Conservation (phyloP, 179 eudicot genomes). For the Carnegiea gigantea region DNA sequence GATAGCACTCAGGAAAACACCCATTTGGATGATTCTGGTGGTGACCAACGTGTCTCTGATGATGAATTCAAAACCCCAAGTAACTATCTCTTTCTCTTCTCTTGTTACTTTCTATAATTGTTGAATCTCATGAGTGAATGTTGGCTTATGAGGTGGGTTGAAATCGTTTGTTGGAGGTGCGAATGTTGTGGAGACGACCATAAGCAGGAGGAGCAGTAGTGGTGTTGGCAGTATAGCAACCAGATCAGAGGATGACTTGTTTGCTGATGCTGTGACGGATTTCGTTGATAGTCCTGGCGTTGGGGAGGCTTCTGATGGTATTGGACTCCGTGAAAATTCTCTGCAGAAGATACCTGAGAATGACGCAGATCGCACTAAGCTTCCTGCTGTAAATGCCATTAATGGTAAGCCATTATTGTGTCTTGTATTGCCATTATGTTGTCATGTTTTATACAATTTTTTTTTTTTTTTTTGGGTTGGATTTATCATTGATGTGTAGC, state of each 20-base stretch:
- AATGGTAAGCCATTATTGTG: conserved; percentile 39
- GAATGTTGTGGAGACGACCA: conserved; percentile 38
- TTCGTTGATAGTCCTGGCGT: conserved; percentile 36
- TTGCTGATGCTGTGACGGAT: conserved; percentile 67
- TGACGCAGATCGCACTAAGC: conserved; percentile 18
- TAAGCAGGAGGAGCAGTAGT: conserved; percentile 43
- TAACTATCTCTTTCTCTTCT: conserved; percentile 28
- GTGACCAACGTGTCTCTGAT: conserved; percentile 41
- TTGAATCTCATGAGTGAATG: not conserved
- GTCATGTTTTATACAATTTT: not conserved
- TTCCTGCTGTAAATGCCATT: conserved; percentile 20
- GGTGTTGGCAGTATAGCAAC: conserved; percentile 43
- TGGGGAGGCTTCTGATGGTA: conserved; percentile 38
- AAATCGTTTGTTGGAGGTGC: conserved; percentile 41
- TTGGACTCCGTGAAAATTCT: conserved; percentile 30
- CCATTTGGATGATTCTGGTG: conserved; percentile 40
- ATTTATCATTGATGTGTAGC: not conserved
- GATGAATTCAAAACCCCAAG: conserved; percentile 51
- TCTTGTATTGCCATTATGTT: not conserved
- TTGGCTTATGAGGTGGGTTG: conserved; percentile 19
- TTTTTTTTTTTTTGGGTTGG: not conserved
- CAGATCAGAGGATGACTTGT: conserved; percentile 71
- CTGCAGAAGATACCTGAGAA: conserved; percentile 26
- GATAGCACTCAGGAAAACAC: conserved; percentile 28
- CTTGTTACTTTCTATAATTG: not conserved